phyloP scores from a whole-genome alignment of 345 rosid species.

The Laguncularia racemosa region DNA sequence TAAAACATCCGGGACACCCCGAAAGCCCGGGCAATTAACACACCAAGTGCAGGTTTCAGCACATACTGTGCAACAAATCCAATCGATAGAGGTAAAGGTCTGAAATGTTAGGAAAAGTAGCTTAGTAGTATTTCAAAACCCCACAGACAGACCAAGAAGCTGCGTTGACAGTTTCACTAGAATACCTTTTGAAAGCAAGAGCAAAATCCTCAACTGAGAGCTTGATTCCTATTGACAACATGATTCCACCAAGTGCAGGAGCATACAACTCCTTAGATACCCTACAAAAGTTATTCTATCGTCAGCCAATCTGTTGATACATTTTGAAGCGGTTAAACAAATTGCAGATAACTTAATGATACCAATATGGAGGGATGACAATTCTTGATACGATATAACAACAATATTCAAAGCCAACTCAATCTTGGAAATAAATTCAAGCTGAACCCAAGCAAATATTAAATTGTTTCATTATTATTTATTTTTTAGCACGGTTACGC shows the following conservation, averaged over 20 bases:
- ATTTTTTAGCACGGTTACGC: too few relatives aligned
- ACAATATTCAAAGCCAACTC: too few relatives aligned
- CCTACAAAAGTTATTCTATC: slow-evolving; percentile 35
- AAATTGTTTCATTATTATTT: too few relatives aligned
- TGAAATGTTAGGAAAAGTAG: slow-evolving; percentile 26
- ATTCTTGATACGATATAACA: too few relatives aligned
- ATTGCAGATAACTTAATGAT: neutral
- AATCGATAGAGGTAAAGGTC: slow-evolving; percentile 78
- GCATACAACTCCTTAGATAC: slow-evolving; percentile 91
- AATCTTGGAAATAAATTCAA: too few relatives aligned
- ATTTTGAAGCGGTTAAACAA: neutral
- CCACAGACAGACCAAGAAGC: slow-evolving; percentile 8
- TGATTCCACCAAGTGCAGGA: slow-evolving; percentile 95
- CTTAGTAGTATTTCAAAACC: neutral
- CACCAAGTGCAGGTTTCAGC: slow-evolving; percentile 76
- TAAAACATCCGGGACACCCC: slow-evolving; percentile 65
- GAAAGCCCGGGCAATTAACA: slow-evolving; percentile 67
- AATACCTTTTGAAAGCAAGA: slow-evolving; percentile 74
- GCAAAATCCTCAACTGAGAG: slow-evolving; percentile 84
- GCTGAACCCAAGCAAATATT: too few relatives aligned
- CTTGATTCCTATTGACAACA: slow-evolving; percentile 89
- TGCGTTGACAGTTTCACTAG: neutral
- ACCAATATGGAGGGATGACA: neutral
- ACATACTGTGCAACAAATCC: slow-evolving; percentile 74
- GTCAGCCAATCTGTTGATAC: neutral